Conservation (phyloP, 106 monocot species). For the Narthecium ossifragum region DNA sequence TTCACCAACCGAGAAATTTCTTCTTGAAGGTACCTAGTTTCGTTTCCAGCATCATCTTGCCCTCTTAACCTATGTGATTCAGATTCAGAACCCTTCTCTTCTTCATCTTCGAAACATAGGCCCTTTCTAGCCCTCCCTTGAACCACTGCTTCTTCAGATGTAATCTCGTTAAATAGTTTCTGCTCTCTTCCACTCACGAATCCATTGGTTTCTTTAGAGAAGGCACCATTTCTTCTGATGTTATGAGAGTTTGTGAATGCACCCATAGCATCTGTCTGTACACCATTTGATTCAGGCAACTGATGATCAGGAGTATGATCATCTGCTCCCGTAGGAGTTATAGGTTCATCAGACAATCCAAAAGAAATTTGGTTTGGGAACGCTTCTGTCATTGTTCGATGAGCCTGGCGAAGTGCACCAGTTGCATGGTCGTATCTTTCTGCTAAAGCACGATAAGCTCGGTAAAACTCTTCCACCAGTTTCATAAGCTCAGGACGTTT, state of each 20-base stretch:
- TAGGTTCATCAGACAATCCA: constrained; percentile 53
- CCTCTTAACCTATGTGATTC: background rate
- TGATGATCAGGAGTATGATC: constrained; percentile 47
- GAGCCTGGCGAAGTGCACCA: constrained; percentile 84
- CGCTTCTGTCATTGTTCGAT: constrained; percentile 72
- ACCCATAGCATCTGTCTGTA: constrained; percentile 25
- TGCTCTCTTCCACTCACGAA: constrained; percentile 15
- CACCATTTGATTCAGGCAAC: constrained; percentile 17
- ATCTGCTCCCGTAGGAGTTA: constrained; percentile 26
- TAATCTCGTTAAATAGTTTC: constrained; percentile 38
- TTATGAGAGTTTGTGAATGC: constrained; percentile 9
- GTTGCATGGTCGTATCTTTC: constrained; percentile 96
- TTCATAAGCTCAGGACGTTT: constrained; percentile 95
- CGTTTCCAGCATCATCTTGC: constrained; percentile 3
- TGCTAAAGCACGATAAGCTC: constrained; percentile 92
- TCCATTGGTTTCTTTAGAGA: constrained; percentile 15
- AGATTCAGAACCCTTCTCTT: constrained; percentile 13
- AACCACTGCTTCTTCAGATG: constrained; percentile 6
- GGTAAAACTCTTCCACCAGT: constrained; percentile 87
- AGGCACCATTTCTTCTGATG: constrained; percentile 18
- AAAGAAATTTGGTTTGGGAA: constrained; percentile 80
- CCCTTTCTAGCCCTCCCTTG: constrained; percentile 21
- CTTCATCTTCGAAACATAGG: background rate
- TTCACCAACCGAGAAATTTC: constrained; percentile 38
- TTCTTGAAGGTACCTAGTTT: constrained; percentile 14